Conservation (phyloP, 1,139 yeast species). For the Geotrichum siamense region DNA sequence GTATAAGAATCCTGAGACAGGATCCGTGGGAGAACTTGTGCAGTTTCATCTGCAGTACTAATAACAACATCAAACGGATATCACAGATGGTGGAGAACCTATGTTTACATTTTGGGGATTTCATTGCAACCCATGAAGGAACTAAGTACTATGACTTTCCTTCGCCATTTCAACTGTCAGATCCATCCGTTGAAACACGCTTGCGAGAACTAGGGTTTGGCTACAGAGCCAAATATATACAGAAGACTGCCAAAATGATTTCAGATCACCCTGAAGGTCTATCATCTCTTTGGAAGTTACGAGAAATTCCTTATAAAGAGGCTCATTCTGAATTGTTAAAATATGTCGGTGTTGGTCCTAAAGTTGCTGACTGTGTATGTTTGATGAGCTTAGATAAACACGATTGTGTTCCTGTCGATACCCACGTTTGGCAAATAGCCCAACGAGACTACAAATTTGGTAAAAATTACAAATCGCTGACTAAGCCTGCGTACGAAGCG, state of each 20-base stretch:
- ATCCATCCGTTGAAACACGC: conserved; percentile 36
- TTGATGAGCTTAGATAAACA: conserved; percentile 87
- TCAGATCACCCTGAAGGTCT: conserved; percentile 27
- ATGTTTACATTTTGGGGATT: conserved; percentile 64
- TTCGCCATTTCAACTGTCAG: conserved; percentile 46
- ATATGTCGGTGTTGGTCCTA: conserved; percentile 91
- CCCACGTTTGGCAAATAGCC: conserved; percentile 93
- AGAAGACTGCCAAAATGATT: conserved; percentile 58
- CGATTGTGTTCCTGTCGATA: conserved; percentile 89
- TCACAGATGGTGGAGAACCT: conserved; percentile 86
- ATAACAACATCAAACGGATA: conserved; percentile 88
- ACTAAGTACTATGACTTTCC: conserved; percentile 70
- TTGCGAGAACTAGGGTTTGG: conserved; percentile 75
- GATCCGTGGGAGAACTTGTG: conserved; percentile 96
- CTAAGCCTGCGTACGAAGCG: conserved; percentile 51
- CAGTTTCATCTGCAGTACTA: conserved; percentile 91
- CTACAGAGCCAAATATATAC: conserved; percentile 82
- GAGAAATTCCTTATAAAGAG: conserved; percentile 45
- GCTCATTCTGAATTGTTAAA: conserved; percentile 60
- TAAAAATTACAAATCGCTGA: conserved; percentile 41
- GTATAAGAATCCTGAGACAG: conserved; percentile 78
- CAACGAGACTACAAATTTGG: conserved; percentile 66
- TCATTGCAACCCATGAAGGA: conserved; percentile 50
- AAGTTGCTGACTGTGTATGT: conserved; percentile 94
- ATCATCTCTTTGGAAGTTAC: conserved; percentile 27